A percentile compares a stretch with the other conserved stretches of the same genome.
phyloP scores from a whole-genome alignment of 139 green algal genomes.

The Coelastrella sp. region DNA sequence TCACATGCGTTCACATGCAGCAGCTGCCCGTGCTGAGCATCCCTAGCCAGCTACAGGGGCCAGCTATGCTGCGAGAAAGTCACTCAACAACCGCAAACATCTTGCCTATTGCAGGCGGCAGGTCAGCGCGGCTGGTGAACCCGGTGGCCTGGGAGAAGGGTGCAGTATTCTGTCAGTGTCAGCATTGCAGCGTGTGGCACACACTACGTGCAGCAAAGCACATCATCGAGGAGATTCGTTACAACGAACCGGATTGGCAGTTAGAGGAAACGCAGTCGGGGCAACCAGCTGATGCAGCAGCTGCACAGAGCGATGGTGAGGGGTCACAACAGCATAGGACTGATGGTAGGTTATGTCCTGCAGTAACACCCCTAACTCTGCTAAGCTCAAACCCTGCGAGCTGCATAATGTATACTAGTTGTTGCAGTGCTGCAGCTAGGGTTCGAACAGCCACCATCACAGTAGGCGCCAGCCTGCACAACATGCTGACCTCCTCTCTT shows the following conservation, averaged over 20 bases:
- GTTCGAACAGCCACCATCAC: neutral
- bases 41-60: neutral
- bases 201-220: conserved; percentile 61
- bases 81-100: too few species aligned
- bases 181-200: conserved; percentile 71
- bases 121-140: conserved; percentile 70
- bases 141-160: conserved; percentile 75
- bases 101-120: conserved; percentile 51
- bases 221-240: conserved; percentile 65
- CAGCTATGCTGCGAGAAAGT: neutral
- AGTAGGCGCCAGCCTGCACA: too few species aligned
- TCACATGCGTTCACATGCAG: neutral
- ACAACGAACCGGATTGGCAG: conserved; percentile 20
- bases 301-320: neutral
- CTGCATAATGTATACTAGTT: too few species aligned
- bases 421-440: neutral
- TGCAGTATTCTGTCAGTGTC: conserved; percentile 70
- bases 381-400: too few species aligned
- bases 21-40: neutral
- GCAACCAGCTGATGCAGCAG: conserved; percentile 4
- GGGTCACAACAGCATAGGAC: neutral
- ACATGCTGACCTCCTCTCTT: too few species aligned
- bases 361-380: too few species aligned
- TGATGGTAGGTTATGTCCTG: too few species aligned
- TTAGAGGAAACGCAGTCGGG: neutral